Evolutionary conservation across 2,329 filamentous ascomycete species (phyloP), one percentile per base, ranked within the genome.

Genomic region (Orbilia blumenaviensis): DNA sequence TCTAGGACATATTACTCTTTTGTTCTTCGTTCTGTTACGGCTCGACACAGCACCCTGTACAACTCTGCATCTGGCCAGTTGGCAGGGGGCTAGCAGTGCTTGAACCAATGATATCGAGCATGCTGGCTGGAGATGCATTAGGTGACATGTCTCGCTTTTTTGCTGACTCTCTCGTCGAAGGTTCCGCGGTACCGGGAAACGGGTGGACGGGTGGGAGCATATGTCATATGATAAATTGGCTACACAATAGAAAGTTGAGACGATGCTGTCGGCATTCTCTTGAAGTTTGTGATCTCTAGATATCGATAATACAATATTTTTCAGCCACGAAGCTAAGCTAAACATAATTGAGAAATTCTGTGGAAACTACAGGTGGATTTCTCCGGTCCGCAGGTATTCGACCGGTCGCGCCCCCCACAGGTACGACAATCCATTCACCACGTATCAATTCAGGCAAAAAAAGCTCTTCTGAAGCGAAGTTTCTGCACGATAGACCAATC

Each of bases 401-500:
- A 27, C 12, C 16, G 3, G 3, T 38, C 16, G 23, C 14, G 1
- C n/a, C 21, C 48, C 3, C 52, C 32, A 21, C 25, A 7, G 32
- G 38, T 56, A 56, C 52, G 29, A 56, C 18, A 56, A 56, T 56
- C 29, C n/a, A 25, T 56, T 54, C 18, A 56, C 52, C 52, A 56
- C 52, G 52, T 56, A 56, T 56, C 52, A 56, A 38, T 56, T 56
- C 52, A 56, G 52, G 52, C 52, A 56, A 56, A 56, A 56, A 38
- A 25, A 46, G n/a, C 7, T 16, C 27, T 34, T 23, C 10, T 36
- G 50, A 56, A 36, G 50, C 50, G 50, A 56, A 36, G n/a, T 56
- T 56, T 56, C 52, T 56, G 52, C 52, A 56, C 25, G 32, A 56
- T 25, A 56, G 52, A 25, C 52, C 52, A 56, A 56, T 56, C 52